Percentiles rank a stretch among this genome's conserved stretches.
Evolutionary conservation across 257 asterid species (phyloP).

Genomic region (Ehretia macrophylla): DNA sequence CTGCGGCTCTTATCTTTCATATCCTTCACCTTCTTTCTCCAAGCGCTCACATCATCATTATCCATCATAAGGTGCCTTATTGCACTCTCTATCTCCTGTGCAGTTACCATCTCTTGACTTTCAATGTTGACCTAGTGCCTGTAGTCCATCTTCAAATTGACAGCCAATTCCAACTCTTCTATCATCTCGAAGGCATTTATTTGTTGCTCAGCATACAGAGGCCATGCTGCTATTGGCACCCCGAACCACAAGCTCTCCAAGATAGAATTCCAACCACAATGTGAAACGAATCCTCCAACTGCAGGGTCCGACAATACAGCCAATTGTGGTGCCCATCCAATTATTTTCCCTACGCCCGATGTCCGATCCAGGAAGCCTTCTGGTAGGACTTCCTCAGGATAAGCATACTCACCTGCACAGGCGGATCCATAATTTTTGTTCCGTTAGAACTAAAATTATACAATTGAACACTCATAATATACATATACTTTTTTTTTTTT

Average conservation of each 20-base stretch:
- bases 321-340: conserved; percentile 32
- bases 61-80: conserved; percentile 18
- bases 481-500: conserved; percentile 7
- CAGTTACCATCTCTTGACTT: conserved; percentile 13
- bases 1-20: conserved; percentile 16
- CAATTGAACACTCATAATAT: too few relatives aligned
- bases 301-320: conserved; percentile 23
- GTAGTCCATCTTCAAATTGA: conserved; percentile 25
- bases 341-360: conserved; percentile 9
- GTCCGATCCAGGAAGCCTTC: conserved; percentile 26
- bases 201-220: conserved; percentile 30
- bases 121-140: conserved; percentile 13
- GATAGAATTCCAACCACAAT: conserved; percentile 32
- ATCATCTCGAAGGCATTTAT: conserved; percentile 26
- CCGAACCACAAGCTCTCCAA: conserved; percentile 26
- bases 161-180: conserved; percentile 17
- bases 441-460: too few relatives aligned
- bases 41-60: conserved; percentile 4
- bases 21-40: conserved; percentile 12
- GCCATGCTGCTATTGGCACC: conserved; percentile 34
- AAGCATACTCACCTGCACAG: conserved; percentile 8
- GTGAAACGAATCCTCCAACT: conserved; percentile 27
- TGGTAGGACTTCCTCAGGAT: conserved; percentile 20
- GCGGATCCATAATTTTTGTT: too few relatives aligned
- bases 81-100: conserved; percentile 17